Evolutionary conservation across 2,329 filamentous ascomycete species (phyloP).

Genomic region (Endothia cerciana): DNA sequence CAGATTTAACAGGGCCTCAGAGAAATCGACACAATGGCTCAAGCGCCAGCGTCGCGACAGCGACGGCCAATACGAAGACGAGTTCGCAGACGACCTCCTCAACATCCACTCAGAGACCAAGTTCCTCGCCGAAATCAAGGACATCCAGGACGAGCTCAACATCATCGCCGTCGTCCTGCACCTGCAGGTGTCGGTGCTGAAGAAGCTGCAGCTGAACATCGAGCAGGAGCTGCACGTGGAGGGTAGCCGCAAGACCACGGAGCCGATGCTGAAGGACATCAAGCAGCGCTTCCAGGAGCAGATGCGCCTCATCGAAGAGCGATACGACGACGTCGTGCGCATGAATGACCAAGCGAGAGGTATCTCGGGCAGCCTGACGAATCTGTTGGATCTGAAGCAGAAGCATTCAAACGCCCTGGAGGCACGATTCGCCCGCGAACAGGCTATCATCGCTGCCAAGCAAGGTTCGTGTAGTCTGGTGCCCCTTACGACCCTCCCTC

Average conservation of each 20-base stretch:
- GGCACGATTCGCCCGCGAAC: conserved; percentile 63
- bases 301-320: conserved; percentile 58
- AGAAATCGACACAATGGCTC: conserved; percentile 58
- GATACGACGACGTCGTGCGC: conserved; percentile 60
- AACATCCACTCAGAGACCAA: conserved; percentile 65
- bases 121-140: conserved; percentile 66
- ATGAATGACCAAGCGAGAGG: conserved; percentile 66
- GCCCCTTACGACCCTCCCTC: not conserved
- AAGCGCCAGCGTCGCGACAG: conserved; percentile 43
- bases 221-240: conserved; percentile 38
- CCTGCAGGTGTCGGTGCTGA: conserved; percentile 51
- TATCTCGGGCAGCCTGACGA: conserved; percentile 62
- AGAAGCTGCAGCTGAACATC: conserved; percentile 50
- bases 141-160: conserved; percentile 69
- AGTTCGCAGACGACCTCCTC: conserved; percentile 59
- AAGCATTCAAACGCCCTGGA: conserved; percentile 71
- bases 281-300: conserved; percentile 60
- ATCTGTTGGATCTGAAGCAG: conserved; percentile 69
- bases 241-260: conserved; percentile 28
- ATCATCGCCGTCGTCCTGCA: conserved; percentile 60
- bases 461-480: conserved; percentile 34
- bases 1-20: conserved; percentile 62
- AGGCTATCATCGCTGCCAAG: conserved; percentile 63
- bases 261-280: conserved; percentile 37
- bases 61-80: conserved; percentile 24